Conservation (phyloP, 2,329 filamentous ascomycete genomes). For the Myriosclerotinia scirpicola region DNA sequence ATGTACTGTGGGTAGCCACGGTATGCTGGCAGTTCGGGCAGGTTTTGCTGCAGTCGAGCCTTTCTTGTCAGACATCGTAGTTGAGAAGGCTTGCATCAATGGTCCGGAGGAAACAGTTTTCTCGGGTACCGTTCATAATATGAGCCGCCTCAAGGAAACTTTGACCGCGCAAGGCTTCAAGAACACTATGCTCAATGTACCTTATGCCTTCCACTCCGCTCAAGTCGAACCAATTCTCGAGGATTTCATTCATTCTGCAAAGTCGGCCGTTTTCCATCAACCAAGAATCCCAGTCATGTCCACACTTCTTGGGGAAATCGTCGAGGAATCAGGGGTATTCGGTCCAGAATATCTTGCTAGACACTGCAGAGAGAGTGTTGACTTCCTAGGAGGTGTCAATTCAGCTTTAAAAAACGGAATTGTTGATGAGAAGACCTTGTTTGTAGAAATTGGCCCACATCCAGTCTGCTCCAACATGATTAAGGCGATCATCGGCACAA, state of each 20-base stretch:
- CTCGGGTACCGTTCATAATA: conserved; percentile 54
- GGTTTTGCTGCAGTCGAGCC: conserved; percentile 31
- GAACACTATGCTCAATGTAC: conserved; percentile 59
- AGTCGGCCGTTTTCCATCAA: conserved; percentile 53
- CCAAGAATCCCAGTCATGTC: conserved; percentile 64
- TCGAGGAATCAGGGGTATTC: conserved; percentile 57
- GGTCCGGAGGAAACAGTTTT: conserved; percentile 72
- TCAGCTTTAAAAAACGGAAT: conserved; percentile 35
- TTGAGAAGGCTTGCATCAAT: conserved; percentile 68
- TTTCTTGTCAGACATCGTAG: conserved; percentile 18
- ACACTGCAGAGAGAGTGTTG: conserved; percentile 67
- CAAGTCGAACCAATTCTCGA: conserved; percentile 63
- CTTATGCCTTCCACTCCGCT: conserved; percentile 65
- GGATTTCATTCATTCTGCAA: conserved; percentile 55
- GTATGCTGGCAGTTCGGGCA: conserved; percentile 58
- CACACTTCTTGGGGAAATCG: conserved; percentile 60
- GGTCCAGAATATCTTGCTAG: conserved; percentile 61
- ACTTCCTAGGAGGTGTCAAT: conserved; percentile 65
- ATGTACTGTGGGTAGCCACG: conserved; percentile 66
- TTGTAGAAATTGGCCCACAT: conserved; percentile 68
- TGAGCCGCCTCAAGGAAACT: conserved; percentile 50
- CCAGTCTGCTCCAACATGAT: conserved; percentile 67
- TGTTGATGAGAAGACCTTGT: conserved; percentile 66
- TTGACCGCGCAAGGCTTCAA: conserved; percentile 56
- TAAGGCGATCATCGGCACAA: conserved; percentile 49